A percentile compares a stretch with the other conserved stretches of the same genome.
Conservation (phyloP, 2,329 filamentous ascomycete genomes). For the Remersonia thermophila region DNA sequence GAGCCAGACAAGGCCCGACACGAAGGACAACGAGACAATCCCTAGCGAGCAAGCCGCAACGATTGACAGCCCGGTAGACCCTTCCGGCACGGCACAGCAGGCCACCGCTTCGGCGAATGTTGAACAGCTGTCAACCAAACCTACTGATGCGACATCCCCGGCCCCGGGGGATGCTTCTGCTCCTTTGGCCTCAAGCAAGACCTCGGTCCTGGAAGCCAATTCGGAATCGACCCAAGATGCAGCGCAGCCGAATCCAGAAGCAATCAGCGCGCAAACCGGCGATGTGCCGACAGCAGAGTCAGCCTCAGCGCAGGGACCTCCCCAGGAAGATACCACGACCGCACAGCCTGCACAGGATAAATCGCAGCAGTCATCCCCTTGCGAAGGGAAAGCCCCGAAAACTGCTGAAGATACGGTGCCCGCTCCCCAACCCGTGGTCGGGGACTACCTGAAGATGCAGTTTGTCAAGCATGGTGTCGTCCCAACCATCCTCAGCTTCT, state of each 20-base stretch:
- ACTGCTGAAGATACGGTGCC: conserved; percentile 12
- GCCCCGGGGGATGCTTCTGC: conserved; percentile 50
- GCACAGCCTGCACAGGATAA: no score
- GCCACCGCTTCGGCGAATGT: not conserved
- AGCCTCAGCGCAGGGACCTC: no score
- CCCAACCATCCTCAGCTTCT: conserved; percentile 91
- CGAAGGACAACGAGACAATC: not conserved
- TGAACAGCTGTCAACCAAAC: conserved; percentile 1
- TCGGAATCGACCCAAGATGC: conserved; percentile 4
- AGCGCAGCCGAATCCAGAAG: no score
- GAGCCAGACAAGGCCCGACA: not conserved
- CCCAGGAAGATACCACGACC: no score
- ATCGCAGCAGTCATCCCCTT: no score
- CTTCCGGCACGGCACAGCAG: no score
- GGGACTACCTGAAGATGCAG: conserved; percentile 88
- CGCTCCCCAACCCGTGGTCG: conserved; percentile 57
- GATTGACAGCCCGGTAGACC: no score
- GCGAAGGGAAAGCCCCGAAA: conserved; percentile 8
- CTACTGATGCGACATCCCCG: conserved; percentile 3
- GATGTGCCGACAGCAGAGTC: no score
- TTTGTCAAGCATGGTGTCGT: conserved; percentile 93
- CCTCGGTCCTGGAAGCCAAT: not conserved
- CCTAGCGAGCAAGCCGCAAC: no score
- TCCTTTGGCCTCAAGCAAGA: conserved; percentile 38
- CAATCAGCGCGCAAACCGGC: not conserved